Evolutionary conservation across 225 moss, liverwort and hornwort genomes (phyloP), one percentile per base, ranked within the genome.

Genomic region (Antitrichia curtipendula): DNA sequence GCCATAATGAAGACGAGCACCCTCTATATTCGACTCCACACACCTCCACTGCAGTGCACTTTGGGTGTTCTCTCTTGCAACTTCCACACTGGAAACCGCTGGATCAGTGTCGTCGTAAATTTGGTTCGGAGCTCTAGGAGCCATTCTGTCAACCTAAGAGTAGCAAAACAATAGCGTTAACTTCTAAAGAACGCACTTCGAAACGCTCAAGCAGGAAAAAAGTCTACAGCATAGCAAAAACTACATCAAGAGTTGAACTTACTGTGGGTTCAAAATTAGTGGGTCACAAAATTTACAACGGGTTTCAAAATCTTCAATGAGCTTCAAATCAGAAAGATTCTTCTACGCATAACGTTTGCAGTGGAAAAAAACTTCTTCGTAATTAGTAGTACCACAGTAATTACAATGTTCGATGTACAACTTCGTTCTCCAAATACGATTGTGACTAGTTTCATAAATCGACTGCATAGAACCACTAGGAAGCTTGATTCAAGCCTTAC

Each of bases 1-100:
- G 57, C 25, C 70, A 63, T 88, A 91, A 73, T 88, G 78, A 56
- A 88, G 91, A 38, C 86, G 86, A 3, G 74, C 73, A 57, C 75
- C n/a, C 71, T 91, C 91, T 71, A 41, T 69, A 27, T n/a, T 58
- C 32, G 86, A 72, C 61, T 91, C 91, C 62, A 90, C 90, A 83
- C 90, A 90, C 72, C 90, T 80, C 90, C 90, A 90, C 73, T 90
- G 90, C 34, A 90, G 63, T 57, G 72, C 78, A 82, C 78, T 89
- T 73, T 80, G 87, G 52, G 6, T 31, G 83, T 60, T 86, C 15
- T 88, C 88, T 31, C 10, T 61, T 32, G 73, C 73, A 61, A 10
- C 31, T 71, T 88, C 84, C 59, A 7, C 71, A 84, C 84, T 88
- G 70, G 88, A 79, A 61, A 11, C 60, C 59, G 61, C 70, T 81